phyloP scores from a whole-genome alignment of 2,329 filamentous ascomycete species.

The Neopestalotiopsis clavispora region DNA sequence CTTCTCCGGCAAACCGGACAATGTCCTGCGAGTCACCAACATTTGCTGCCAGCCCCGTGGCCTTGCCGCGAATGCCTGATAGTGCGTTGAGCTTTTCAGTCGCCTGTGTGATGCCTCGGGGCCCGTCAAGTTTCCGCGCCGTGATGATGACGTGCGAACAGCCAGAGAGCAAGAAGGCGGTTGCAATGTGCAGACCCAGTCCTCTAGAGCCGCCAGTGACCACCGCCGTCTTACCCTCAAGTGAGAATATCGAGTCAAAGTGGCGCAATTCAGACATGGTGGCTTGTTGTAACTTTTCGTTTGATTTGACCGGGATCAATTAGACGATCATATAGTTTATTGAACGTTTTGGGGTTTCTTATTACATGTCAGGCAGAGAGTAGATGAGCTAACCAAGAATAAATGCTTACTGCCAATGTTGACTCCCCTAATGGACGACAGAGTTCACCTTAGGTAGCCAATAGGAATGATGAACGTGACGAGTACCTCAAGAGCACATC shows the following conservation, averaged over 20 bases:
- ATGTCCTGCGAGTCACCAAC: slow-evolving; percentile 66
- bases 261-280: slow-evolving; percentile 35
- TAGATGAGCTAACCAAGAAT: too few relatives aligned
- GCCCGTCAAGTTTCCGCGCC: slow-evolving; percentile 70
- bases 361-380: too few relatives aligned
- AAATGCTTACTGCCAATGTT: too few relatives aligned
- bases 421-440: too few relatives aligned
- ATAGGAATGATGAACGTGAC: background rate
- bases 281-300: slow-evolving; percentile 9
- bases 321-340: too few relatives aligned
- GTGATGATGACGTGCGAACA: slow-evolving; percentile 74
- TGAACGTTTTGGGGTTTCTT: too few relatives aligned
- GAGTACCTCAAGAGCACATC: too few relatives aligned
- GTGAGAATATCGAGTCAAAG: slow-evolving; percentile 36
- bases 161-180: slow-evolving; percentile 71
- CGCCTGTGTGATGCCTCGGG: slow-evolving; percentile 59
- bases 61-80: slow-evolving; percentile 59
- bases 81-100: slow-evolving; percentile 69
- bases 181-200: slow-evolving; percentile 67
- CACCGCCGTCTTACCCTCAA: slow-evolving; percentile 37
- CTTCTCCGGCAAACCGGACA: slow-evolving; percentile 60
- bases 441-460: background rate
- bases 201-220: slow-evolving; percentile 52
- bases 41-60: slow-evolving; percentile 70
- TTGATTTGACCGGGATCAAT: background rate